Conservation (phyloP, 306 rosid species). For the Arachis stenosperma region DNA sequence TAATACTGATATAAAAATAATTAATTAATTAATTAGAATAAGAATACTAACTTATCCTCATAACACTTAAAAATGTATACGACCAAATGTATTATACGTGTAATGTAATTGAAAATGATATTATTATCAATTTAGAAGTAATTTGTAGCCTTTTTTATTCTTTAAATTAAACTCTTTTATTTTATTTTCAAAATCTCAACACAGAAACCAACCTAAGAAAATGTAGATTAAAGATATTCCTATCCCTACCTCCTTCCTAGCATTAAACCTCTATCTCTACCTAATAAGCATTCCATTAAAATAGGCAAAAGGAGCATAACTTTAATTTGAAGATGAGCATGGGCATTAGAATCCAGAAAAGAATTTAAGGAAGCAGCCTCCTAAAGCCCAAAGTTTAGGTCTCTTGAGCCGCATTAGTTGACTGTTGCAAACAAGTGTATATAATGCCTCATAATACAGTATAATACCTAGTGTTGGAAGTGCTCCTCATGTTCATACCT, state of each 20-base stretch:
- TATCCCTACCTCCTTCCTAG: background rate
- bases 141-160: too few species aligned
- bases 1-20: too few species aligned
- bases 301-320: constrained; percentile 40
- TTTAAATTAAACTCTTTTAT: too few species aligned
- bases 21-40: too few species aligned
- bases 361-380: constrained; percentile 17
- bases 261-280: background rate
- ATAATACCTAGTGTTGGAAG: constrained; percentile 38
- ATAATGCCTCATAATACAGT: constrained; percentile 42
- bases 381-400: constrained; percentile 44
- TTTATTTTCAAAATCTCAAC: too few species aligned
- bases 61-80: too few species aligned
- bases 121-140: too few species aligned
- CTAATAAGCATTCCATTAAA: constrained; percentile 24
- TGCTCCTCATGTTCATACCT: constrained; percentile 33
- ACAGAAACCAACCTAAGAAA: too few species aligned
- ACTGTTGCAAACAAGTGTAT: constrained; percentile 53
- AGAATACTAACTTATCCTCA: too few species aligned
- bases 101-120: too few species aligned
- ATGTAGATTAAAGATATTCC: too few species aligned
- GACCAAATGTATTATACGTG: too few species aligned
- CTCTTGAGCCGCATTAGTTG: constrained; percentile 64
- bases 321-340: constrained; percentile 41
- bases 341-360: constrained; percentile 24